Conservation (phyloP, 2,329 filamentous ascomycete genomes). For the Botrytis byssoidea region DNA sequence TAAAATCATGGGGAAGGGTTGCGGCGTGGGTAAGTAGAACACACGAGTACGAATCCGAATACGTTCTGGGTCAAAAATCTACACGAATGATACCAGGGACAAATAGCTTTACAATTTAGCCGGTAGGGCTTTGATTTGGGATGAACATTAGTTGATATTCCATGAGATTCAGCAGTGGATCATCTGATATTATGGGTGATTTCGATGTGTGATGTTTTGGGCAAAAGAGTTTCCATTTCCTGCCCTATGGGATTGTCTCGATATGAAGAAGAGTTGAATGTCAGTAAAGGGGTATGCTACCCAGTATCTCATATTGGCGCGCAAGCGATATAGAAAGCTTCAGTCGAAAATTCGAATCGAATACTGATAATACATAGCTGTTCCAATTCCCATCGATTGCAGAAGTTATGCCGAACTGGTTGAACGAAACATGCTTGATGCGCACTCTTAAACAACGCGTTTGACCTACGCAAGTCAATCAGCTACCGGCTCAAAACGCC, state of each 20-base stretch:
- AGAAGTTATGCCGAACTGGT: constrained; percentile 31
- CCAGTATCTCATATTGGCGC: constrained; percentile 3
- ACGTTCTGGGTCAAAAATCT: neutral
- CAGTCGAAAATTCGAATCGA: constrained; percentile 7
- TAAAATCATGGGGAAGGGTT: neutral
- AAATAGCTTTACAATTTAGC: constrained; percentile 3
- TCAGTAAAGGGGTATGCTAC: neutral
- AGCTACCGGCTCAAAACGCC: constrained; percentile 35
- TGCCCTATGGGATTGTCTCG: neutral
- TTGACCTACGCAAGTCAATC: constrained; percentile 50
- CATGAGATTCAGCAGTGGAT: neutral
- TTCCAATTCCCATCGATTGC: constrained; percentile 24
- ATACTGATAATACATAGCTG: constrained; percentile 24
- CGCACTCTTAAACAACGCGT: constrained; percentile 54
- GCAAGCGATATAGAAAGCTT: neutral
- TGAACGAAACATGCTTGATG: constrained; percentile 22
- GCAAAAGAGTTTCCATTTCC: neutral
- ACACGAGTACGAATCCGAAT: neutral
- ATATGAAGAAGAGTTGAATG: neutral
- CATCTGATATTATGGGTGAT: neutral
- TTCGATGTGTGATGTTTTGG: neutral
- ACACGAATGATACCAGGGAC: neutral
- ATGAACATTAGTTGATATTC: neutral
- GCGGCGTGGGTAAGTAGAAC: neutral
- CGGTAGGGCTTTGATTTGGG: neutral